These are phyloP conservation scores for Colletotrichum aenigma DNA, from an alignment of 2,329 filamentous ascomycete genomes.

Conservation along the genomic window DNA sequence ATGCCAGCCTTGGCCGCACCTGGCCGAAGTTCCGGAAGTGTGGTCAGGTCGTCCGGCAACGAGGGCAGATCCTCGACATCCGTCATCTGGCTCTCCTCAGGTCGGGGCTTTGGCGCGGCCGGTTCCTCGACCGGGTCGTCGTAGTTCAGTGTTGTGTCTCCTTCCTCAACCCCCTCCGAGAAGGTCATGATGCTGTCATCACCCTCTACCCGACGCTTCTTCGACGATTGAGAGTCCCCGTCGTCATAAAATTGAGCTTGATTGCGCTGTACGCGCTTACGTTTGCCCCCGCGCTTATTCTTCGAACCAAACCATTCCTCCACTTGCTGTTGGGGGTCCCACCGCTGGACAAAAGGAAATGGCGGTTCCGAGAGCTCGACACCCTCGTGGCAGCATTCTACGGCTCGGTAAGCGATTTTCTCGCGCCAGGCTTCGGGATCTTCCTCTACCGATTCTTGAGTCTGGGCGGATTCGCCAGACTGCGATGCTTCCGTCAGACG, in stretches of 20 bases:
- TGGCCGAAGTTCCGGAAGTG: conserved; percentile 54
- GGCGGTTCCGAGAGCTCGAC: conserved; percentile 76
- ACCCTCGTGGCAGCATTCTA: conserved; percentile 80
- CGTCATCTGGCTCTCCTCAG: conserved; percentile 49
- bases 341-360: conserved; percentile 88
- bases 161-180: conserved; percentile 7
- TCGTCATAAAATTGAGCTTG: conserved; percentile 45
- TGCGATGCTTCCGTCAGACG: conserved; percentile 21
- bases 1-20: conserved; percentile 60
- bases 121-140: conserved; percentile 31
- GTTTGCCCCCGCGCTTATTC: conserved; percentile 46
- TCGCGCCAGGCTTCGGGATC: conserved; percentile 72
- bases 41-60: conserved; percentile 61
- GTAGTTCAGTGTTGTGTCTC: conserved; percentile 44
- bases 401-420: conserved; percentile 76
- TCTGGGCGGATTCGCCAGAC: neutral
- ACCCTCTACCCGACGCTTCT: conserved; percentile 11
- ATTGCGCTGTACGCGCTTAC: conserved; percentile 52
- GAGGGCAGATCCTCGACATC: conserved; percentile 65
- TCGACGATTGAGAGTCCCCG: conserved; percentile 8
- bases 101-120: conserved; percentile 25
- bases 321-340: conserved; percentile 76
- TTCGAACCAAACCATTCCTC: conserved; percentile 34
- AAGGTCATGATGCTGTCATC: neutral
- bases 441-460: conserved; percentile 33